Evolutionary conservation across 768 basidiomycete genomes (phyloP).

Genomic region (Gymnopilus dilepis): DNA sequence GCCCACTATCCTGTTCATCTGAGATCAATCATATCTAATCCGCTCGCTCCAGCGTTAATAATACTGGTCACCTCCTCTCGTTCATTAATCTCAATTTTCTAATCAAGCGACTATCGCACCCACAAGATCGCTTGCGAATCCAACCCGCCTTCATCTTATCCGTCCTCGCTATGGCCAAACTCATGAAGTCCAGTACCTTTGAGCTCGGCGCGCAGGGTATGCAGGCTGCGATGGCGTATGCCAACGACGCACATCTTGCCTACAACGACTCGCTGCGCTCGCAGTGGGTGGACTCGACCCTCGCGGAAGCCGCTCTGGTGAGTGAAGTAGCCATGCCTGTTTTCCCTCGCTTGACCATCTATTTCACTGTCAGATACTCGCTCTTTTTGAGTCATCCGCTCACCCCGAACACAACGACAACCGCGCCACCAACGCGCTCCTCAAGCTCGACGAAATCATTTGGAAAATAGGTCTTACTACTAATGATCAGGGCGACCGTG

Average conservation of each 20-base stretch:
- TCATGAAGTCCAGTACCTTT: slow-evolving; percentile 75
- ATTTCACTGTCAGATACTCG: slow-evolving; percentile 57
- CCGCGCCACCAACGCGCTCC: slow-evolving; percentile 56
- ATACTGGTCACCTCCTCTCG: slow-evolving; percentile 69
- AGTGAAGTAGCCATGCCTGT: slow-evolving; percentile 1
- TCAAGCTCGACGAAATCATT: slow-evolving; percentile 69
- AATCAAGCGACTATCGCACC: slow-evolving; percentile 53
- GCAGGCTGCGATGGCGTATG: slow-evolving; percentile 59
- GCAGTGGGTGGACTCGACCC: slow-evolving; percentile 61
- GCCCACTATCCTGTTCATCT: neutral
- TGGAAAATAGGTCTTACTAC: slow-evolving; percentile 57
- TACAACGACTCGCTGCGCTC: slow-evolving; percentile 56
- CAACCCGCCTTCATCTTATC: slow-evolving; percentile 77
- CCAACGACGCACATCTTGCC: slow-evolving; percentile 58
- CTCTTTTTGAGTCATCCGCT: slow-evolving; percentile 77
- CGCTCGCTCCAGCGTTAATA: slow-evolving; percentile 54
- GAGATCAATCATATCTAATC: neutral
- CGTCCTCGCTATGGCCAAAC: slow-evolving; percentile 68
- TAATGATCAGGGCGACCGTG: slow-evolving; percentile 60
- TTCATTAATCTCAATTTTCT: slow-evolving; percentile 69
- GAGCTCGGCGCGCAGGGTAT: slow-evolving; percentile 62
- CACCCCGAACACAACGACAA: slow-evolving; percentile 68
- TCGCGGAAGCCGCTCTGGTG: slow-evolving; percentile 70
- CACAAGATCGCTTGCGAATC: slow-evolving; percentile 57
- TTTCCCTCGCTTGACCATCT: neutral